Evolutionary conservation across 306 rosid genomes (phyloP).

Genomic region (Rubus idaeus): DNA sequence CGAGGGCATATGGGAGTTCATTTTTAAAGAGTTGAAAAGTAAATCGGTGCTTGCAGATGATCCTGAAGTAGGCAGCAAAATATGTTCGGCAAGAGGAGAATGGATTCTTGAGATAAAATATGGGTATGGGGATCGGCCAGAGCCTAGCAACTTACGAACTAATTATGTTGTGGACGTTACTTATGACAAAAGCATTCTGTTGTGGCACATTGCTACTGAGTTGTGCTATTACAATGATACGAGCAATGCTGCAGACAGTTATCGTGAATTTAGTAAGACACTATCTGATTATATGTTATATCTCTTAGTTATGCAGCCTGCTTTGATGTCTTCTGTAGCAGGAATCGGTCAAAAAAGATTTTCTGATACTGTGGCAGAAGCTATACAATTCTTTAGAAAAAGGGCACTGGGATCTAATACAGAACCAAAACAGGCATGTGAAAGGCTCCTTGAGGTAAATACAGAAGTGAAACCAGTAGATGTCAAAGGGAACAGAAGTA

Average conservation of each 20-base stretch:
- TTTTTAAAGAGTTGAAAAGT: slow-evolving; percentile 13
- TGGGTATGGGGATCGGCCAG: fast-evolving
- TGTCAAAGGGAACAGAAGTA: slow-evolving; percentile 14
- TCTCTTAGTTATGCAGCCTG: slow-evolving; percentile 34
- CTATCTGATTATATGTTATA: slow-evolving; percentile 45
- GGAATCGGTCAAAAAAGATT: slow-evolving; percentile 34
- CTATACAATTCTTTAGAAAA: slow-evolving; percentile 23
- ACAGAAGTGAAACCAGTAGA: background rate
- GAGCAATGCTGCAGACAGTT: too few relatives aligned
- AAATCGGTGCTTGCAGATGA: slow-evolving; percentile 26
- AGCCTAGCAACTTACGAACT: background rate
- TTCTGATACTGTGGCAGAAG: slow-evolving; percentile 19
- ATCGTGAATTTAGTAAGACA: slow-evolving; percentile 15
- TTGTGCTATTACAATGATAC: slow-evolving; percentile 5
- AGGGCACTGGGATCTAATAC: background rate
- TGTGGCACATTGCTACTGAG: slow-evolving; percentile 49
- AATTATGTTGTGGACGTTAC: background rate
- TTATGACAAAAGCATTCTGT: slow-evolving; percentile 28
- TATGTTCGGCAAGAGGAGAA: slow-evolving; percentile 24
- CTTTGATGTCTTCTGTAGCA: slow-evolving; percentile 26
- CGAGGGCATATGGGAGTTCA: slow-evolving; percentile 15
- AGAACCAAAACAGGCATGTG: background rate
- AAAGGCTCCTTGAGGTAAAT: background rate
- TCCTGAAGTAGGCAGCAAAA: slow-evolving; percentile 11
- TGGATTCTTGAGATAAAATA: slow-evolving; percentile 4